These are phyloP conservation scores for Pseudozyma pruni DNA, from an alignment of 1,284 basidiomycete genomes.

Conservation along the genomic window DNA sequence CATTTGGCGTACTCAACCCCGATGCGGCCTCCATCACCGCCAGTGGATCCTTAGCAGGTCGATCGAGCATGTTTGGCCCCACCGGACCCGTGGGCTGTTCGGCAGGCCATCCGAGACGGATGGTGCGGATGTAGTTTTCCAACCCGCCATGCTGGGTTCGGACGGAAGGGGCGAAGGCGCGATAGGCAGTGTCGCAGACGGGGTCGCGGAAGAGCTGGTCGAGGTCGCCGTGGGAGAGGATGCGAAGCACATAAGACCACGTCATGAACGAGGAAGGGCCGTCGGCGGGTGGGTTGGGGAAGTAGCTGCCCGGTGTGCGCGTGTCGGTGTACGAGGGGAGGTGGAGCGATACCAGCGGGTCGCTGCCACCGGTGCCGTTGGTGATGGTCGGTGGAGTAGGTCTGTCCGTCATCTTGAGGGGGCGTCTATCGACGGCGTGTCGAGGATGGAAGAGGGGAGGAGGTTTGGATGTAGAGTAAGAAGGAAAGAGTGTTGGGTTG, in stretches of 20 bases:
- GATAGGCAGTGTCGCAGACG: conserved; percentile 46
- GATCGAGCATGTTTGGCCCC: conserved; percentile 36
- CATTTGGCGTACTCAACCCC: conserved; percentile 23
- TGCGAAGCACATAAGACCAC: conserved; percentile 26
- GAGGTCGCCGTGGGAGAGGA: conserved; percentile 48
- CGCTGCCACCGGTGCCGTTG: not conserved
- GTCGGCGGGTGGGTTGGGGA: conserved; percentile 19
- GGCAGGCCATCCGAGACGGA: conserved; percentile 47
- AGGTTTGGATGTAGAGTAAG: too few species aligned
- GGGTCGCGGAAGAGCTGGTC: conserved; percentile 53
- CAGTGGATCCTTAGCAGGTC: conserved; percentile 17
- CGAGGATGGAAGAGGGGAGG: too few species aligned
- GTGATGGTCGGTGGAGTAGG: not conserved
- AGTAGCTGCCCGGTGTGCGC: conserved; percentile 20
- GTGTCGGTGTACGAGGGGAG: conserved; percentile 26
- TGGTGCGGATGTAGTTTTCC: conserved; percentile 53
- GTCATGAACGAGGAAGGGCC: conserved; percentile 26
- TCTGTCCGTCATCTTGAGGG: not conserved
- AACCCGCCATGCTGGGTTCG: conserved; percentile 36
- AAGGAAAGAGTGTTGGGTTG: too few species aligned
- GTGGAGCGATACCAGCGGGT: conserved; percentile 17
- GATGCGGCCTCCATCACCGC: conserved; percentile 10
- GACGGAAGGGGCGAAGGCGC: conserved; percentile 39
- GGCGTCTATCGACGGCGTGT: too few species aligned
- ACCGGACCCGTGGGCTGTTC: conserved; percentile 5